A percentile compares a stretch with the other conserved stretches of the same genome.
Conservation (phyloP, 345 rosid genomes). For the Brassica napus region DNA sequence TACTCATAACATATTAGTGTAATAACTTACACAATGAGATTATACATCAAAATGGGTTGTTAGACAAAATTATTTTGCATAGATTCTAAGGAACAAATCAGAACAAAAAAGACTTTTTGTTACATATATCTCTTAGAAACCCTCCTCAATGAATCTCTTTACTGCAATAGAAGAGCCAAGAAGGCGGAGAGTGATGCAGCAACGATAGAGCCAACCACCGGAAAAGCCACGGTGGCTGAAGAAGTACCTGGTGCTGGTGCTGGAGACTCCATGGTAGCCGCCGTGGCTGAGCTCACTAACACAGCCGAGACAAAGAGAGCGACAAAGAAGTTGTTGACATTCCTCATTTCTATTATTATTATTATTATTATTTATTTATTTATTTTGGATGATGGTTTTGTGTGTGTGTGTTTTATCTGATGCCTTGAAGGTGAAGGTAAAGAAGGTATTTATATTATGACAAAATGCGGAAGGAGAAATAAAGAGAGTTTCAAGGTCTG, state of each 20-base stretch:
- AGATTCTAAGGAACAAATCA: conserved; percentile 26
- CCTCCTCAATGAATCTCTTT: conserved; percentile 10
- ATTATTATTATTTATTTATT: neutral
- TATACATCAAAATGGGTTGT: conserved; percentile 31
- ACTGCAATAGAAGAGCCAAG: conserved; percentile 39
- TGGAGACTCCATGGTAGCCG: conserved; percentile 45
- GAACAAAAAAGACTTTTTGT: conserved; percentile 15
- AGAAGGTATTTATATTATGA: conserved; percentile 19
- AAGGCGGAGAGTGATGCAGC: conserved; percentile 44
- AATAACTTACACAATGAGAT: conserved; percentile 29
- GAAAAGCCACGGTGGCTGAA: conserved; percentile 35
- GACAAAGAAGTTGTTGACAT: conserved; percentile 45
- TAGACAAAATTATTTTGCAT: conserved; percentile 5
- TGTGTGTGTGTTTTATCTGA: neutral
- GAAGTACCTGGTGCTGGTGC: conserved; percentile 48
- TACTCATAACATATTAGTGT: conserved; percentile 24
- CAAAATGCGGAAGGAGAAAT: neutral
- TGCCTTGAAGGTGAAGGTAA: conserved; percentile 25
- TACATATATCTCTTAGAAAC: conserved; percentile 9
- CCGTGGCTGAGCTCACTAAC: conserved; percentile 49
- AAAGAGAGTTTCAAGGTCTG: conserved; percentile 28
- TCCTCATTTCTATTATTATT: conserved; percentile 56
- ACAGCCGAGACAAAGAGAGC: conserved; percentile 52
- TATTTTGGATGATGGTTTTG: neutral
- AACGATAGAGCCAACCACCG: conserved; percentile 48